A percentile compares a stretch with the other conserved stretches of the same genome.
phyloP scores from a whole-genome alignment of 2,329 filamentous ascomycete genomes.

The Setomelanomma holmii region DNA sequence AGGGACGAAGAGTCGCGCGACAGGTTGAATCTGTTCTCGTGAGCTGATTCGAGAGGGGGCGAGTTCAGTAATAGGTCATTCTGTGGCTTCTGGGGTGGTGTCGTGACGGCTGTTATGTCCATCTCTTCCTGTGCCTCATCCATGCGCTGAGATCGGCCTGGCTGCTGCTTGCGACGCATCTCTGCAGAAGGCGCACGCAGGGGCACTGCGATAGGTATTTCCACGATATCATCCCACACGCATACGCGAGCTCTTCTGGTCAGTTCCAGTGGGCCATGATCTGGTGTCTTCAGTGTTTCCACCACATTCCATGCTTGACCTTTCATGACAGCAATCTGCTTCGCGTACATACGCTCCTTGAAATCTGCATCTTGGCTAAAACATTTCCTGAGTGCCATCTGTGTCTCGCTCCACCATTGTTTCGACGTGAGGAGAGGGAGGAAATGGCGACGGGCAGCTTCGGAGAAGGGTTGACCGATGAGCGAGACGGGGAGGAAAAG shows the following conservation, averaged over 20 bases:
- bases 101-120: slow-evolving; percentile 79
- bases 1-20: slow-evolving; percentile 55
- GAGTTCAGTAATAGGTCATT: slow-evolving; percentile 74
- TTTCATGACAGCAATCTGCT: slow-evolving; percentile 98
- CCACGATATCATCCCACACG: slow-evolving; percentile 97
- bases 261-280: slow-evolving; percentile 92
- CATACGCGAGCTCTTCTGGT: slow-evolving; percentile 90
- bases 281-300: slow-evolving; percentile 89
- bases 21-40: slow-evolving; percentile 57
- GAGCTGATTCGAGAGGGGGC: slow-evolving; percentile 55
- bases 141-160: slow-evolving; percentile 26
- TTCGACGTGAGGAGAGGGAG: slow-evolving; percentile 94
- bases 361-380: slow-evolving; percentile 96
- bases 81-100: slow-evolving; percentile 58
- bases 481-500: slow-evolving; percentile 95
- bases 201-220: slow-evolving; percentile 92
- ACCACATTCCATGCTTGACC: slow-evolving; percentile 99
- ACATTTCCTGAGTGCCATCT: slow-evolving; percentile 81
- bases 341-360: slow-evolving; percentile 98
- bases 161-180: slow-evolving; percentile 71
- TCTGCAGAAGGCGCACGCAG: slow-evolving; percentile 87
- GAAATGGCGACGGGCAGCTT: slow-evolving; percentile 92
- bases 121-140: slow-evolving; percentile 77
- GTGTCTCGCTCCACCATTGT: slow-evolving; percentile 96
- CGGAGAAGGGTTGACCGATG: slow-evolving; percentile 94